These are phyloP conservation scores for Suillus subluteus DNA, from an alignment of 768 basidiomycete genomes.

Conservation along the genomic window DNA sequence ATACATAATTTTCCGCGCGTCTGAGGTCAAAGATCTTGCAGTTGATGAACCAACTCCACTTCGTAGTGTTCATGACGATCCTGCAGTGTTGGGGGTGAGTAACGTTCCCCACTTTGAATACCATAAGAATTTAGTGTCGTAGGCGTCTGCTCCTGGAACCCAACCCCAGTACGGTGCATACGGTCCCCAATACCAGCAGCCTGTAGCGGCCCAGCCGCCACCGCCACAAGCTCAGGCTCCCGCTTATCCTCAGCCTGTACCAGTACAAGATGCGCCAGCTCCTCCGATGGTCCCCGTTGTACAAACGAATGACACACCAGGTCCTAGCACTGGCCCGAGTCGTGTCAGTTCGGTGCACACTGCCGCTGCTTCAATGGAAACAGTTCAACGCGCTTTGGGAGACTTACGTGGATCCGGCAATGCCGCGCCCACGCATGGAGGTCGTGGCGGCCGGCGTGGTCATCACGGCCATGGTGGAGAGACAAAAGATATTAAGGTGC, in stretches of 20 bases:
- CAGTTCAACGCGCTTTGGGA: constrained; percentile 60
- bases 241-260: constrained; percentile 30
- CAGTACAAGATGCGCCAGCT: constrained; percentile 23
- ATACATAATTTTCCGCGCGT: constrained; percentile 90
- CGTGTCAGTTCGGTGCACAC: constrained; percentile 62
- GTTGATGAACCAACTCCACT: constrained; percentile 69
- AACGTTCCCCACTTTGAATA: constrained; percentile 20
- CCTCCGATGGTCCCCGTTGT: constrained; percentile 22
- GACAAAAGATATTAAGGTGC: constrained; percentile 54
- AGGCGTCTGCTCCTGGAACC: constrained; percentile 54
- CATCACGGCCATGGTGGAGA: constrained; percentile 35
- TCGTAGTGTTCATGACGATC: constrained; percentile 79
- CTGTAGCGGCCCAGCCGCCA: constrained; percentile 33
- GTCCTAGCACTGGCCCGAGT: constrained; percentile 30
- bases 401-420: constrained; percentile 46
- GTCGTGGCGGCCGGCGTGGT: constrained; percentile 43
- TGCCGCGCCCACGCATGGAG: constrained; percentile 29
- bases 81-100: constrained; percentile 80
- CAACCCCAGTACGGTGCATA: constrained; percentile 35
- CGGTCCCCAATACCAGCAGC: constrained; percentile 35
- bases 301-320: constrained; percentile 28
- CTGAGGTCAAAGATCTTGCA: constrained; percentile 87
- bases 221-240: constrained; percentile 32
- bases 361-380: constrained; percentile 75
- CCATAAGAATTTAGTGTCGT: background rate